These are phyloP conservation scores for Leccinum angustisporum DNA, from an alignment of 1,284 basidiomycete genomes.

Conservation along the genomic window DNA sequence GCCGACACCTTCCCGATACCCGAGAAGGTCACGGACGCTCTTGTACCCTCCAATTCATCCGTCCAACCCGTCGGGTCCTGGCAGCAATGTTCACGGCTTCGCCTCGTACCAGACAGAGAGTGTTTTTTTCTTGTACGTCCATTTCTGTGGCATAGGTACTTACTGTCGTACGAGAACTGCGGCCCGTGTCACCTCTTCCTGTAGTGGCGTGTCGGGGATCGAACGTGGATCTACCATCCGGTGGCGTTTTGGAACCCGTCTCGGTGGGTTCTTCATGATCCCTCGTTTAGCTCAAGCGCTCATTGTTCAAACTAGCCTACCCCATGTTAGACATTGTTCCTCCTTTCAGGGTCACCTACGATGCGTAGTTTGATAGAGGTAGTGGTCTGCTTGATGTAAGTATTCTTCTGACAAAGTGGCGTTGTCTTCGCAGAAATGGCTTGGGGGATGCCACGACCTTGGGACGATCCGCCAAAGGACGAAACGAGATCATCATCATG, in stretches of 20 bases:
- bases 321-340: background rate
- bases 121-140: background rate
- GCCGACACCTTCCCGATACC: background rate
- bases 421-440: background rate
- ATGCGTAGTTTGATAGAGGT: background rate
- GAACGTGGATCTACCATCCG: slow-evolving; percentile 4
- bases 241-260: slow-evolving; percentile 17
- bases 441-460: background rate
- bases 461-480: slow-evolving; percentile 18
- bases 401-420: background rate
- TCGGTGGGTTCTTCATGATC: slow-evolving; percentile 19
- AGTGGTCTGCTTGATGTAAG: background rate
- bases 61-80: slow-evolving; percentile 8
- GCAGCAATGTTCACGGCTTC: slow-evolving; percentile 6
- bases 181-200: slow-evolving; percentile 15
- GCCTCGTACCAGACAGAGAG: slow-evolving; percentile 5
- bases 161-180: slow-evolving; percentile 14
- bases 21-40: slow-evolving; percentile 9
- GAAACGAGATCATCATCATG: slow-evolving; percentile 18
- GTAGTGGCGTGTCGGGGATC: slow-evolving; percentile 8
- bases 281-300: background rate
- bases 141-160: slow-evolving; percentile 11
- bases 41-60: slow-evolving; percentile 3
- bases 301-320: too few relatives aligned
- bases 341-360: slow-evolving; percentile 6